A percentile compares a stretch with the other conserved stretches of the same genome.
phyloP scores from a whole-genome alignment of 2,329 filamentous ascomycete species.

The Colletotrichum acutatum region DNA sequence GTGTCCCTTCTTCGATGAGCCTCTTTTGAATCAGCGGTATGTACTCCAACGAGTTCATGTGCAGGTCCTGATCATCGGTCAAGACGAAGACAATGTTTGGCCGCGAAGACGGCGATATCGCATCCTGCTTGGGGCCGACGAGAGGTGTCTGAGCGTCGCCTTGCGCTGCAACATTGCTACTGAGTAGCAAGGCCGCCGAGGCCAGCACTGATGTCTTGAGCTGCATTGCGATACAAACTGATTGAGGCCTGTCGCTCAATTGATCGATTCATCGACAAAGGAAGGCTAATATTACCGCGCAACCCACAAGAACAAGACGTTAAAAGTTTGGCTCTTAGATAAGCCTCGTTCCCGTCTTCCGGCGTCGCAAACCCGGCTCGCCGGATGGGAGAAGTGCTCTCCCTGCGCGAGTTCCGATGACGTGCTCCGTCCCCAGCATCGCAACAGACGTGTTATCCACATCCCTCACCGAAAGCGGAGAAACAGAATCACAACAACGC shows the following conservation, averaged over 20 bases:
- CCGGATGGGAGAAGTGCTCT: neutral
- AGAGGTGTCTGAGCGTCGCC: conserved; percentile 24
- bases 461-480: neutral
- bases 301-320: neutral
- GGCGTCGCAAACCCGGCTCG: neutral
- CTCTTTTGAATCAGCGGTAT: conserved; percentile 66
- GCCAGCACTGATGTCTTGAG: neutral
- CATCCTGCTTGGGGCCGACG: neutral
- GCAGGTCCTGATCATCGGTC: conserved; percentile 74
- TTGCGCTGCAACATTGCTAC: neutral
- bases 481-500: neutral
- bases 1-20: conserved; percentile 65
- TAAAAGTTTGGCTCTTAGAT: neutral
- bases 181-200: neutral
- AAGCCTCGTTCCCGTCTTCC: neutral
- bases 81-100: conserved; percentile 74
- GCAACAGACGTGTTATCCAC: conserved; percentile 3
- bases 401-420: conserved; percentile 19
- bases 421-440: conserved; percentile 22
- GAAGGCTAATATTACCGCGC: neutral
- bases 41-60: conserved; percentile 69
- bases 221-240: neutral
- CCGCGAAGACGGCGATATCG: conserved; percentile 22
- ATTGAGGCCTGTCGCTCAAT: neutral
- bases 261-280: too few species aligned